Conservation (phyloP, 2,329 filamentous ascomycete genomes). For the Stenocarpella maydis region DNA sequence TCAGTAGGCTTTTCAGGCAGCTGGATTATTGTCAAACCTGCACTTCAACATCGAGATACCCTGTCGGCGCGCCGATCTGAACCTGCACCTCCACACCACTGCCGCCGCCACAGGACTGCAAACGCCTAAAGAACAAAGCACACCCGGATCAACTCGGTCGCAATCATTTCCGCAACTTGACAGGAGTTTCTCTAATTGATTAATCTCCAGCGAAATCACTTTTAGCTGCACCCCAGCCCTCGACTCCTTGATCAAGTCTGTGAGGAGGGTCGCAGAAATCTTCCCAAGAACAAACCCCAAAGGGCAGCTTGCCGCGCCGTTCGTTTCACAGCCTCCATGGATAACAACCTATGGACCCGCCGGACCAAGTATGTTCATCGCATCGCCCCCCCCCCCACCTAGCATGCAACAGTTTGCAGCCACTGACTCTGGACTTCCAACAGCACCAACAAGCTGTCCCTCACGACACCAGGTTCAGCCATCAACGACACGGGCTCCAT, state of each 20-base stretch:
- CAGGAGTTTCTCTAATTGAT: slow-evolving; percentile 16
- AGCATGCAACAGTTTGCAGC: neutral
- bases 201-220: slow-evolving; percentile 3
- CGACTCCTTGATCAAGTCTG: slow-evolving; percentile 29
- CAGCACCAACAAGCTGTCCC: slow-evolving; percentile 89
- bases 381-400: slow-evolving; percentile 6
- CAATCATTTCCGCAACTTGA: slow-evolving; percentile 3
- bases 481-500: slow-evolving; percentile 55
- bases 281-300: neutral
- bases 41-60: neutral
- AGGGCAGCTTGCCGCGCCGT: slow-evolving; percentile 34
- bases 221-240: slow-evolving; percentile 26
- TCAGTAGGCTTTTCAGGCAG: neutral
- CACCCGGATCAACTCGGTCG: neutral
- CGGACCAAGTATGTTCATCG: slow-evolving; percentile 75
- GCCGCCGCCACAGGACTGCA: neutral
- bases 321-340: slow-evolving; percentile 56
- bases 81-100: neutral
- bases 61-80: neutral
- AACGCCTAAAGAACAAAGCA: neutral
- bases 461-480: slow-evolving; percentile 74
- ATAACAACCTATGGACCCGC: slow-evolving; percentile 78
- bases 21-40: neutral
- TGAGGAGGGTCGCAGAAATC: slow-evolving; percentile 24
- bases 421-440: slow-evolving; percentile 37